phyloP scores from a whole-genome alignment of 345 rosid species.

The Lumnitzera littorea region DNA sequence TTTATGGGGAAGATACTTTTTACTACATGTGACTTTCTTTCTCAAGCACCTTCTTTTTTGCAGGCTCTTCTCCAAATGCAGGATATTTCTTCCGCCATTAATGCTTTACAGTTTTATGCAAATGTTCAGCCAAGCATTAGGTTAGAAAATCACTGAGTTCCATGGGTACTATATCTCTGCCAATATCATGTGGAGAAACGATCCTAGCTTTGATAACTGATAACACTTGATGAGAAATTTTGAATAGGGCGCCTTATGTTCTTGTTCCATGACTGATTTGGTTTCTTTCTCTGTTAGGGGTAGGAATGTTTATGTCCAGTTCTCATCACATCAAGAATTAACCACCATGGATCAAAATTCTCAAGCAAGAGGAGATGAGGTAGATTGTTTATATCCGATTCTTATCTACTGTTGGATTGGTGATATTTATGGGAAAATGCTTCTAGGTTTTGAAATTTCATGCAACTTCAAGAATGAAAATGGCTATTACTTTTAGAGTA shows the following conservation, averaged over 20 bases:
- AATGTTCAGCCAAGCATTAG: constrained; percentile 85
- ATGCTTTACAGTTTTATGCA: constrained; percentile 74
- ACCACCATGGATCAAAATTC: constrained; percentile 90
- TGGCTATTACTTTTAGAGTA: too few relatives aligned
- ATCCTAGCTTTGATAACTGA: neutral
- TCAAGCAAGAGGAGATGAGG: constrained; percentile 97
- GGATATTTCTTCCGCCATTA: constrained; percentile 80
- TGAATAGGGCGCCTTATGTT: too few relatives aligned
- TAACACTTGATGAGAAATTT: neutral
- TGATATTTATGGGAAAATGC: too few relatives aligned
- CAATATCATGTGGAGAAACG: neutral
- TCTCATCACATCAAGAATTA: constrained; percentile 98
- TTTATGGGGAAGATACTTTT: constrained; percentile 1
- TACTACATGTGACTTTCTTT: constrained; percentile 1
- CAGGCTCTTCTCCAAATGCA: constrained; percentile 99
- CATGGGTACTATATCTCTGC: neutral
- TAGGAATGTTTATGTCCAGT: constrained; percentile 91
- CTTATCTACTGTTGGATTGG: too few relatives aligned
- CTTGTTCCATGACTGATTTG: neutral
- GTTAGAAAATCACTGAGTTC: constrained; percentile 21
- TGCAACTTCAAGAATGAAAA: too few relatives aligned
- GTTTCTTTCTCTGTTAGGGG: constrained; percentile 40
- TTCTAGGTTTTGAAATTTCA: too few relatives aligned
- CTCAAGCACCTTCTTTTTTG: constrained; percentile 10
- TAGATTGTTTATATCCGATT: constrained; percentile 5